Conservation (phyloP, 805 yeast species). For the Metschnikowia henanensis region DNA sequence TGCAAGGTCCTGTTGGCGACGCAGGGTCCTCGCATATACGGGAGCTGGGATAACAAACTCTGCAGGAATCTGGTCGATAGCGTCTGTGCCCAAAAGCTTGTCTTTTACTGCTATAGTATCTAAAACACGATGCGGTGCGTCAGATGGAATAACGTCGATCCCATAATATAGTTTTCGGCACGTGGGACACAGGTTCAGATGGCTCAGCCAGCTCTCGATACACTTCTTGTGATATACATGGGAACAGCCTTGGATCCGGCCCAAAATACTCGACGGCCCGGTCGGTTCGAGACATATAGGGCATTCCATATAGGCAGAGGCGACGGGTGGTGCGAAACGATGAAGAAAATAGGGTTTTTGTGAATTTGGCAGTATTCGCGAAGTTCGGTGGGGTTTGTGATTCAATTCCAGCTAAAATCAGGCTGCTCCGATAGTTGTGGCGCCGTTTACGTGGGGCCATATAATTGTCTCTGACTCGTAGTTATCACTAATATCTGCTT, state of each 20-base stretch:
- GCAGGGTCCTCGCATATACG: background rate
- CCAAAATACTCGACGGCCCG: slow-evolving; percentile 19
- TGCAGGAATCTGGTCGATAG: slow-evolving; percentile 37
- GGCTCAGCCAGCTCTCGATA: slow-evolving; percentile 54
- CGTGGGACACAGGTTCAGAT: slow-evolving; percentile 61
- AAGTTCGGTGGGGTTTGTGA: no score
- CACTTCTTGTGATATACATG: slow-evolving; percentile 61
- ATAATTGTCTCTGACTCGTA: no score
- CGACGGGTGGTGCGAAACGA: background rate
- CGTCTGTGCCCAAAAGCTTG: slow-evolving; percentile 32
- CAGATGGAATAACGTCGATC: slow-evolving; percentile 30
- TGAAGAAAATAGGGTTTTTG: no score
- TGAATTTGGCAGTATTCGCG: no score
- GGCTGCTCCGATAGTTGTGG: no score
- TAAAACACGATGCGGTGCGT: slow-evolving; percentile 12
- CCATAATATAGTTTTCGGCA: slow-evolving; percentile 50
- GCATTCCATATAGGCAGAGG: slow-evolving; percentile 37
- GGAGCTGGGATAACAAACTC: slow-evolving; percentile 32
- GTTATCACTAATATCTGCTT: no score
- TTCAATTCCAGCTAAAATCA: no score
- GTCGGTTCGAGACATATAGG: slow-evolving; percentile 56
- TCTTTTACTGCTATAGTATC: slow-evolving; percentile 27
- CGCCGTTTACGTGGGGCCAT: no score
- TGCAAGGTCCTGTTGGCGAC: no score
- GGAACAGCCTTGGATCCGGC: slow-evolving; percentile 38